Conservation (phyloP, 306 rosid genomes). For the Malus asiatica region DNA sequence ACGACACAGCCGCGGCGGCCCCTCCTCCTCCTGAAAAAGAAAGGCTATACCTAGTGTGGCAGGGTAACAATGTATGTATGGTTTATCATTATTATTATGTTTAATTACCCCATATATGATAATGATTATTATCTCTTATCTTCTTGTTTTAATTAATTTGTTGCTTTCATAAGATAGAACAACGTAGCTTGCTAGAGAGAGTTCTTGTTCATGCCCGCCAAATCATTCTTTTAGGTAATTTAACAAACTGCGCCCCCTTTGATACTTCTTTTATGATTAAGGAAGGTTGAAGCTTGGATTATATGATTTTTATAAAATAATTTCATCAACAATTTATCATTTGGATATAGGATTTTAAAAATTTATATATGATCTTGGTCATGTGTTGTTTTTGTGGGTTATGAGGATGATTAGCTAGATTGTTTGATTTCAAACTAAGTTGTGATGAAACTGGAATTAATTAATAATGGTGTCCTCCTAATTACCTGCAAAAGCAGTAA, state of each 20-base stretch:
- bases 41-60: conserved; percentile 62
- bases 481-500: not conserved
- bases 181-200: too few relatives aligned
- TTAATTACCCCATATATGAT: not conserved
- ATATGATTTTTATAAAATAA: not conserved
- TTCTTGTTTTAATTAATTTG: too few relatives aligned
- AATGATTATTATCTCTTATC: not conserved
- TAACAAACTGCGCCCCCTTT: not conserved
- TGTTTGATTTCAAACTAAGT: not conserved
- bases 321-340: not conserved
- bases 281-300: not conserved
- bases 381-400: not conserved
- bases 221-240: too few relatives aligned
- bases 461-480: not conserved
- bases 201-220: not conserved
- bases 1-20: conserved; percentile 7
- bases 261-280: not conserved
- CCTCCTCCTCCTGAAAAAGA: conserved; percentile 7
- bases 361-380: not conserved
- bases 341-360: not conserved
- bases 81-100: not conserved
- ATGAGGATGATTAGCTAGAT: not conserved
- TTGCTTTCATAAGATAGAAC: too few relatives aligned
- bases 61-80: conserved; percentile 63
- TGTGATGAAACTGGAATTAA: not conserved